Base-by-base conservation (phyloP, 306 rosid genomes). In the Cicer bijugum region DNA sequence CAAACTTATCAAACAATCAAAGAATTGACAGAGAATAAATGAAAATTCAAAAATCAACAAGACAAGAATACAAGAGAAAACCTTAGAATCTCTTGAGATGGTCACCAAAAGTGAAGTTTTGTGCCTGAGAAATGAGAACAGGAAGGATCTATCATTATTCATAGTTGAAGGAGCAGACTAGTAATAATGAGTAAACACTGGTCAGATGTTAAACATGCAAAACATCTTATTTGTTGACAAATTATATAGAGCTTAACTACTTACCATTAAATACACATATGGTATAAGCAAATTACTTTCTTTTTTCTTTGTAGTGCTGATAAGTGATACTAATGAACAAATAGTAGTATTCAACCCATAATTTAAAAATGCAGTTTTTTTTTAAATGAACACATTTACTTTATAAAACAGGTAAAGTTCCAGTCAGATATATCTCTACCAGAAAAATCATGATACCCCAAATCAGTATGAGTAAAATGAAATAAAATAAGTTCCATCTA, bases 31-130 rank as follows among this genome's bases (percentile, higher is more conserved):
- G 28, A 12, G 43, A 59, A 33, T 59, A 33, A 35, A 11, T 11
- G 43, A 59, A 59, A 59, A n/a, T 7, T 59, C 43, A 35, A 12
- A 33, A 33, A 59, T 33, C 66, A 69, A 10, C 61, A 40, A 40
- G 53, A 33, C n/a, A 50, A 15, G 58, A 78, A 78, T 12, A 8
- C 38, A 51, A 37, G 28, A 59, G 69, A 46, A 63, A 69, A 89
- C 97, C 98, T 87, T 92, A 4, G 97, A 90, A 81, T 90, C 93
- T 82, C 83, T 85, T n/a, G 98, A 84, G 69, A 90, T 81, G 61
- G 90, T 83, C 80, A 76, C 92, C 89, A 92, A 87, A 76, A 87
- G 92, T 8, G 97, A 89, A 16, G 89, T 67, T 72, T 79, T 87
- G 75, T 92, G 96, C 76, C 98, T 92, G 89, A 65, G 68, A 75